A percentile compares a stretch with the other conserved stretches of the same genome.
These are phyloP conservation scores for Globisporangium okanoganense DNA, from an alignment of 352 stramenopile genomes.

Conservation along the genomic window DNA sequence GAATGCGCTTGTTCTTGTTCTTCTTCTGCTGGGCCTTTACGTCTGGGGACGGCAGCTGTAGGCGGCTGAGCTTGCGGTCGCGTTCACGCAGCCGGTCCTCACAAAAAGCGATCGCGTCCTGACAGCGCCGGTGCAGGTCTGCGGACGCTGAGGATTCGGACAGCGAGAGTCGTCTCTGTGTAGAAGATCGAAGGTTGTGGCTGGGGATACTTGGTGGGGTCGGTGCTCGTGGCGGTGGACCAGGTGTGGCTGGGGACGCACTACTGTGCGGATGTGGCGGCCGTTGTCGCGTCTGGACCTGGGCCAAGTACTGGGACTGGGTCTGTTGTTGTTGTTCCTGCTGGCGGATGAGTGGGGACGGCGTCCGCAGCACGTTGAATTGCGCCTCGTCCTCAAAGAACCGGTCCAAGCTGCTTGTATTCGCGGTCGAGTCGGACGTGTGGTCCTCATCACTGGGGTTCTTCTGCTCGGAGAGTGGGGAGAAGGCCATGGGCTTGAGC, in stretches of 20 bases:
- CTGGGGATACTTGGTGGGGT: neutral
- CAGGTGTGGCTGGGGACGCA: neutral
- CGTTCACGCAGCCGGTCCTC: slow-evolving; percentile 35
- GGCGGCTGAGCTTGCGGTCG: slow-evolving; percentile 32
- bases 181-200: neutral
- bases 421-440: neutral
- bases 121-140: slow-evolving; percentile 39
- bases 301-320: neutral
- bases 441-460: slow-evolving; percentile 3
- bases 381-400: slow-evolving; percentile 59
- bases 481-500: slow-evolving; percentile 48
- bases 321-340: slow-evolving; percentile 7
- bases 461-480: slow-evolving; percentile 41
- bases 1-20: slow-evolving; percentile 13
- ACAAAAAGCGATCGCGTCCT: slow-evolving; percentile 36
- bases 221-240: neutral
- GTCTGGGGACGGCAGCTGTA: slow-evolving; percentile 21
- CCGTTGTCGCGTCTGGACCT: neutral
- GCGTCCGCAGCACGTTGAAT: slow-evolving; percentile 44
- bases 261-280: neutral
- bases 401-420: neutral
- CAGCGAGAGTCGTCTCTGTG: neutral
- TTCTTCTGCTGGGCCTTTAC: slow-evolving; percentile 12
- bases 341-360: slow-evolving; percentile 21
- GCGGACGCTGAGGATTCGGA: neutral